Evolutionary conservation across 495 filamentous ascomycete genomes (phyloP), one percentile per base, ranked within the genome.

Genomic region (Paragyromitra xinjiangensis): DNA sequence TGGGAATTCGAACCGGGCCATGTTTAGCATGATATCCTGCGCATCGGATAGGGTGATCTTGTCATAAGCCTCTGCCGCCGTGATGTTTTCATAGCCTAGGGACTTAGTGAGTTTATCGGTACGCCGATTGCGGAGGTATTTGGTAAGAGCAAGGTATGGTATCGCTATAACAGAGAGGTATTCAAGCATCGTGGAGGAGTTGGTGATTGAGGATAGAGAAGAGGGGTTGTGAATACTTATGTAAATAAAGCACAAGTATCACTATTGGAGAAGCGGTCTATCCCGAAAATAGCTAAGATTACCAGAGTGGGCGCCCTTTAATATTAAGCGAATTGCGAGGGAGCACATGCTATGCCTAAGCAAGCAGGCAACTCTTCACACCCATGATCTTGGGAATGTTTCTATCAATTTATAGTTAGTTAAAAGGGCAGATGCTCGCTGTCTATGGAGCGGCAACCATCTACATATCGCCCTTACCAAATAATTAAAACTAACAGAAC

Each of bases 41-140:
- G 88, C 88, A 37, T 89, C 84, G 34, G 86, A 79, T 56, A 87
- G 82, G 7, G 87, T 88, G 86, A 90, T 89, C 9, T 74, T 82
- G 11, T 85, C 81, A 73, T 88, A 83, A 5, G 86, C 85, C 34
- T 85, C 81, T 0, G 86, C 84, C 1, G 83, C 86, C 3, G 82
- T 82, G 16, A 69, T 24, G 12, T 58, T 29, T 3, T 56, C 62
- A 72, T 87, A 89, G 19, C 83, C 79, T 68, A 86, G 86, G 67
- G 85, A 81, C 44, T 82, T 80, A n/a, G 84, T 78, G 9, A 86
- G 72, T 50, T 81, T 79, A 19, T 81, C 80, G 19, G 85, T 58
- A 6, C 85, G 84, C 3, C 83, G 84, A 69, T 85, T 83, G 7
- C 88, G 87, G 44, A 89, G 83, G 39, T 81, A 45, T 0, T 80